These are phyloP conservation scores for Cryptosporidium canis DNA, from an alignment of 169 alveolate species.

Conservation along the genomic window DNA sequence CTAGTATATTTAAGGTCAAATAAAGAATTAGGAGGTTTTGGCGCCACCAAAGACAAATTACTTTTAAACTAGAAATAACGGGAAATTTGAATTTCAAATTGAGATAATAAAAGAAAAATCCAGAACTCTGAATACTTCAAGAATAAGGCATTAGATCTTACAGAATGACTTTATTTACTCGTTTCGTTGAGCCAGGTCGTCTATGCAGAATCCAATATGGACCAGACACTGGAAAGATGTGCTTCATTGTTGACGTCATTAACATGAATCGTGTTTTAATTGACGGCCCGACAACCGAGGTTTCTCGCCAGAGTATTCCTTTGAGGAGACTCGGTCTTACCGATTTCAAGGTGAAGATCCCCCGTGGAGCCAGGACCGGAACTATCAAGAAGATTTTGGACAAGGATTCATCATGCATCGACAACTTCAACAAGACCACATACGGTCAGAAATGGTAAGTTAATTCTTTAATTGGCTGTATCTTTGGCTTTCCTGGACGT, in stretches of 20 bases:
- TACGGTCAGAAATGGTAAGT: constrained; percentile 85
- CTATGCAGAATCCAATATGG: constrained; percentile 91
- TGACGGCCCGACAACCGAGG: constrained; percentile 90
- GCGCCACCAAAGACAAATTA: constrained; percentile 39
- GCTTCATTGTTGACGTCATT: constrained; percentile 89
- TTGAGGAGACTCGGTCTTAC: constrained; percentile 87
- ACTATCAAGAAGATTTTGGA: constrained; percentile 83
- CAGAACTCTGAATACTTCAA: not conserved
- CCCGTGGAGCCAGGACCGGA: constrained; percentile 87
- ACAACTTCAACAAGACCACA: constrained; percentile 81
- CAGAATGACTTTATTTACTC: constrained; percentile 84
- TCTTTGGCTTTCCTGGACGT: not conserved
- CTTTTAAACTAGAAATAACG: not conserved
- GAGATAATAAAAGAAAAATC: not conserved
- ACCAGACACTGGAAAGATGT: constrained; percentile 92
- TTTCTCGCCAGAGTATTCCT: constrained; percentile 88
- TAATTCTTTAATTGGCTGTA: not conserved
- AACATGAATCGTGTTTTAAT: constrained; percentile 87
- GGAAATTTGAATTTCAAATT: not conserved
- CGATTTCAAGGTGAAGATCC: constrained; percentile 86
- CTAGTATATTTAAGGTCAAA: constrained; percentile 17
- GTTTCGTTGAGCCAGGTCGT: constrained; percentile 93
- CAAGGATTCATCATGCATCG: constrained; percentile 79
- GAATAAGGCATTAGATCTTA: not conserved
- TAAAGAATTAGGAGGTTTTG: not conserved